Percentiles rank a stretch among this genome's conserved stretches.
Evolutionary conservation across 2,329 filamentous ascomycete genomes (phyloP).

Genomic region (Fusarium zealandicum): DNA sequence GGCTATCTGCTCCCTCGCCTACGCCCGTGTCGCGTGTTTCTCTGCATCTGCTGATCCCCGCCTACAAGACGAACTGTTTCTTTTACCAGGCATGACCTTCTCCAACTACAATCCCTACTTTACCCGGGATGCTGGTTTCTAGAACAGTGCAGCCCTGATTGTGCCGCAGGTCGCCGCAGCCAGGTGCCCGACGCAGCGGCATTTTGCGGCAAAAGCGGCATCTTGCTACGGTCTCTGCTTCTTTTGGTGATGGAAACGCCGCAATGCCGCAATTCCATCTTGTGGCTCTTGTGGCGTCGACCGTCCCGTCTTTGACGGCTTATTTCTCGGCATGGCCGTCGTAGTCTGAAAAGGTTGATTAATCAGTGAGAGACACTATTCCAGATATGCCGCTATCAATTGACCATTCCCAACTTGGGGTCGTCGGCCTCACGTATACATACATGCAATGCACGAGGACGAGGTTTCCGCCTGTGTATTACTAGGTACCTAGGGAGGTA

Average conservation of each 20-base stretch:
- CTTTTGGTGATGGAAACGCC: slow-evolving; percentile 1
- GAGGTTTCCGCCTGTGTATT: too few relatives aligned
- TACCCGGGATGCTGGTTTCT: slow-evolving; percentile 4
- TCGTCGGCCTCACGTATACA: background rate
- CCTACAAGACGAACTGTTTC: background rate
- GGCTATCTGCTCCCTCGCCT: background rate
- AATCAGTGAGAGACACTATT: too few relatives aligned
- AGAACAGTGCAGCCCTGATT: slow-evolving; percentile 7
- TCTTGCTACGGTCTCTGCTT: background rate
- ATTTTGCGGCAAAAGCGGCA: slow-evolving; percentile 19
- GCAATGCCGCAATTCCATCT: background rate
- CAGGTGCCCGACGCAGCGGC: slow-evolving; percentile 22
- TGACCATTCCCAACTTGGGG: background rate
- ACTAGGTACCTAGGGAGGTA: too few relatives aligned
- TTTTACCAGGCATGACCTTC: background rate
- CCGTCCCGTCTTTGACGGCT: background rate
- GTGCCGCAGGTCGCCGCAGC: slow-evolving; percentile 23
- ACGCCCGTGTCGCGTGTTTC: slow-evolving; percentile 4
- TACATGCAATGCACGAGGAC: background rate
- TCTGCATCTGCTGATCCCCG: slow-evolving; percentile 4
- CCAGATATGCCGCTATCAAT: background rate
- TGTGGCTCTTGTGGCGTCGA: slow-evolving; percentile 3
- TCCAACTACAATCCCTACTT: slow-evolving; percentile 12
- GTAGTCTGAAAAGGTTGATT: background rate
- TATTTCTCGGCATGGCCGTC: slow-evolving; percentile 17